phyloP scores from a whole-genome alignment of 306 rosid genomes.

The Astragalus membranaceus region DNA sequence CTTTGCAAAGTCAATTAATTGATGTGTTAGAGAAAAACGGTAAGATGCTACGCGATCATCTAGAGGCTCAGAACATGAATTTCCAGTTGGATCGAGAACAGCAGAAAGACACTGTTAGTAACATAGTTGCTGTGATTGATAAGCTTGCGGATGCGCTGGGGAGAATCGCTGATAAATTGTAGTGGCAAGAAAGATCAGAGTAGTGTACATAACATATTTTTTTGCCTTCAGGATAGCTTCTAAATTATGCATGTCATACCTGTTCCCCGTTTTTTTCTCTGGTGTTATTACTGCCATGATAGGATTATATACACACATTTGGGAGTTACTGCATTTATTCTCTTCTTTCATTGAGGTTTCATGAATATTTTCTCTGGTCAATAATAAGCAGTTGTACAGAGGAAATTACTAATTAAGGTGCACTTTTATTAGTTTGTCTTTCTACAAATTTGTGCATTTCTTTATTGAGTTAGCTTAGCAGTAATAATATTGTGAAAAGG shows the following conservation, averaged over 20 bases:
- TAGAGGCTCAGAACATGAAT: slow-evolving; percentile 73
- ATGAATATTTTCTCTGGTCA: slow-evolving; percentile 11
- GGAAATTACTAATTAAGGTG: slow-evolving; percentile 5
- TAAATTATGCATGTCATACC: slow-evolving; percentile 25
- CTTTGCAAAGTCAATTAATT: slow-evolving; percentile 57
- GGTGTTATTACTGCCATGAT: slow-evolving; percentile 22
- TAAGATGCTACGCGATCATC: slow-evolving; percentile 62
- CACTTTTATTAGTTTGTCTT: not conserved
- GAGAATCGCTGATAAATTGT: slow-evolving; percentile 88
- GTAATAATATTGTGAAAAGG: not conserved
- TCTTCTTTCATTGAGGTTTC: slow-evolving; percentile 21
- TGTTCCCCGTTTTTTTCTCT: not conserved
- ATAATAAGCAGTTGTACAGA: slow-evolving; percentile 31
- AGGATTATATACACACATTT: slow-evolving; percentile 36
- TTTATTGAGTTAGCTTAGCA: not conserved
- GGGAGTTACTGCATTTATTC: slow-evolving; percentile 32
- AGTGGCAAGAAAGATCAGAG: slow-evolving; percentile 31
- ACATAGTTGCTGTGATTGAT: slow-evolving; percentile 74
- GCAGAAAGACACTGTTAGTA: slow-evolving; percentile 64
- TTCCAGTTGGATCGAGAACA: slow-evolving; percentile 74
- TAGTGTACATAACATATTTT: slow-evolving; percentile 52
- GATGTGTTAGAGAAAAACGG: slow-evolving; percentile 82
- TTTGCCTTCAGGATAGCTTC: slow-evolving; percentile 18
- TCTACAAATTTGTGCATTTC: not conserved
- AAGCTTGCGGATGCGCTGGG: slow-evolving; percentile 91